A percentile compares a stretch with the other conserved stretches of the same genome.
Conservation (phyloP, 352 stramenopile species). For the Phytopythium sindhum region DNA sequence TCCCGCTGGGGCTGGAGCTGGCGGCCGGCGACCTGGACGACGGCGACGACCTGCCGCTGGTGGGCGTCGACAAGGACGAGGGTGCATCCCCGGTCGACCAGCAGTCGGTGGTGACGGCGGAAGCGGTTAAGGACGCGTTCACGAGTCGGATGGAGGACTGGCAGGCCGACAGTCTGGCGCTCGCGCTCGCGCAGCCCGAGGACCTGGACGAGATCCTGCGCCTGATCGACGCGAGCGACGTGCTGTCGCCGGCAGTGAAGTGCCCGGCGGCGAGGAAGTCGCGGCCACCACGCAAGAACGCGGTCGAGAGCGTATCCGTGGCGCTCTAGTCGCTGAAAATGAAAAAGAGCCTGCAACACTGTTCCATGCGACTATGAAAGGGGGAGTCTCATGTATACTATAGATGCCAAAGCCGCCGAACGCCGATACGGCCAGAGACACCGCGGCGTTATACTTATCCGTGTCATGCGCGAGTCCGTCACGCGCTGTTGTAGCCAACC, state of each 20-base stretch:
- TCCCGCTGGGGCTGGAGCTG: constrained; percentile 11
- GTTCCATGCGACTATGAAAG: too few relatives aligned
- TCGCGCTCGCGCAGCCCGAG: constrained; percentile 14
- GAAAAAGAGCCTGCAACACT: background rate
- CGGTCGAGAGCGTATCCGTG: background rate
- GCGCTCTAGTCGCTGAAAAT: background rate
- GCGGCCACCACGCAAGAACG: background rate
- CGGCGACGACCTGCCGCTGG: constrained; percentile 10
- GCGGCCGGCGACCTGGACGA: constrained; percentile 6
- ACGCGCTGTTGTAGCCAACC: constrained; percentile 19
- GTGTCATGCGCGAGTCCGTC: background rate
- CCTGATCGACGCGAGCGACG: constrained; percentile 10
- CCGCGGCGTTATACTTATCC: too few relatives aligned
- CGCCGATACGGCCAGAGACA: too few relatives aligned
- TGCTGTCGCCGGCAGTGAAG: background rate
- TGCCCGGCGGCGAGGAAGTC: background rate
- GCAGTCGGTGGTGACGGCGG: background rate
- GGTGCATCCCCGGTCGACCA: background rate
- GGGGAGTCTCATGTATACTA: background rate
- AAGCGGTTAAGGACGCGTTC: background rate
- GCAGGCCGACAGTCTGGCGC: background rate
- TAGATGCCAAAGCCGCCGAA: background rate
- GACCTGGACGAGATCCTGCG: constrained; percentile 22
- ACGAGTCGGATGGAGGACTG: background rate
- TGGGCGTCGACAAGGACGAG: background rate